Base-by-base conservation (phyloP, 768 basidiomycete genomes). In the Naganishia vishniacii region DNA sequence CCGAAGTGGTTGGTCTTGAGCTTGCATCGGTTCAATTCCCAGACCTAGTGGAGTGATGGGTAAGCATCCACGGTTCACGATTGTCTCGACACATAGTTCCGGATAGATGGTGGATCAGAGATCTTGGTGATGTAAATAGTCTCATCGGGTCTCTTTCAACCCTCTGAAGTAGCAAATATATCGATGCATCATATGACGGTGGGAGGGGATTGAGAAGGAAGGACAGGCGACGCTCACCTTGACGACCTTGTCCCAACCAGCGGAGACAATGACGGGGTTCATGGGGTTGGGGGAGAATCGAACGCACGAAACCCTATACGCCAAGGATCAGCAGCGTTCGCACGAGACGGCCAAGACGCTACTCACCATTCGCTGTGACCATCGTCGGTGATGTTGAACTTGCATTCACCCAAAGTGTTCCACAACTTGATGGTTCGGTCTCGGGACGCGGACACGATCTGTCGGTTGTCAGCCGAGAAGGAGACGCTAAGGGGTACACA, bases 381-480 rank as follows among this genome's bases (percentile, higher is more conserved):
- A 72, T 98, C 95, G 71, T 99, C 94, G 81, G 91, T 90, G 80
- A 99, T 99, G 79, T 98, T 90, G 79, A 91, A 98, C 80, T 99
- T 99, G 84, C 95, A 99, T 81, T 99, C 95, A 75, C 95, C 95
- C 69, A 99, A 86, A 67, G 95, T 99, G 83, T 99, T 99, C 95
- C 95, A 99, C 75, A 99, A 89, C 80, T 98, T 99, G 84, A 99
- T 99, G 42, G 89, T 86, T 78, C 83, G 83, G 84, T 99, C 95
- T 70, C 95, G 89, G 67, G 92, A 93, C 61, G 92, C 95, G 59
- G 92, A 95, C 72, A 99, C 95, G 78, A 99, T 99, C 79, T 98
- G 95, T 78, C 95, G 83, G 86, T 99, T 98, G 81, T 99, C 95
- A 65, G 95, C 95, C 70, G 89, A 92, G 86, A 99, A 99, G 80